Evolutionary conservation across 2,329 filamentous ascomycete genomes (phyloP), one percentile per base, ranked within the genome.

Genomic region (Gyromitra esculenta): DNA sequence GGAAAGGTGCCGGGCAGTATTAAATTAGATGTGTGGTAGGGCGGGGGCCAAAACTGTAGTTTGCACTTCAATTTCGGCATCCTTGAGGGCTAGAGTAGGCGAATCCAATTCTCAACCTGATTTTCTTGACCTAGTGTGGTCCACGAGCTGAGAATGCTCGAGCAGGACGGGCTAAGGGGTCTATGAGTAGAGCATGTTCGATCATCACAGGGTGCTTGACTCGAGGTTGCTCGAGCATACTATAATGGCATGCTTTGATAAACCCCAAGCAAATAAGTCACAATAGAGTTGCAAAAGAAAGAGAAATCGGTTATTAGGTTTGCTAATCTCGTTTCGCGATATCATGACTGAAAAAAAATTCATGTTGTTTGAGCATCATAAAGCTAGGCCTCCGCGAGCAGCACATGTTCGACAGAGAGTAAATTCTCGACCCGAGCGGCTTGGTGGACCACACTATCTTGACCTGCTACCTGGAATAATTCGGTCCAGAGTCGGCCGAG

Each of bases 1-100:
- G 50, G 37, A 41, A 59, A 18, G 54, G 35, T 50, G 52, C 1
- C 7, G 35, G 45, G 48, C 13, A 62, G 48, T 21, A 15, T 52
- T 9, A 45, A 21, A 52, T 52, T 7, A 15, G 48, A 50, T 37
- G 60, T 56, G 45, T 57, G 45, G 25, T 57, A 59, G 66, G 41
- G 60, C 56, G 68, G 63, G 48, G 50, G 54, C 9, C 8, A 15
- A 45, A 11, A 45, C 15, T 15, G 9, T 15, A 45, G 9, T 45
- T 45, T 9, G 15, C 43, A 0, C 11, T 45, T 45, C 43, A 15
- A 13, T 11, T 15, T 45, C 1, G 43, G 43, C 43, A 45, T 11
- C 43, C 43, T 45, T 31, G 25, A 45, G 43, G 43, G 3, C 43
- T 15, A 45, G 11, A 45, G 1, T 4, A 15, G 3, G 11, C 8